Conservation (phyloP, 257 asterid genomes). For the Capsicum rhomboideum region DNA sequence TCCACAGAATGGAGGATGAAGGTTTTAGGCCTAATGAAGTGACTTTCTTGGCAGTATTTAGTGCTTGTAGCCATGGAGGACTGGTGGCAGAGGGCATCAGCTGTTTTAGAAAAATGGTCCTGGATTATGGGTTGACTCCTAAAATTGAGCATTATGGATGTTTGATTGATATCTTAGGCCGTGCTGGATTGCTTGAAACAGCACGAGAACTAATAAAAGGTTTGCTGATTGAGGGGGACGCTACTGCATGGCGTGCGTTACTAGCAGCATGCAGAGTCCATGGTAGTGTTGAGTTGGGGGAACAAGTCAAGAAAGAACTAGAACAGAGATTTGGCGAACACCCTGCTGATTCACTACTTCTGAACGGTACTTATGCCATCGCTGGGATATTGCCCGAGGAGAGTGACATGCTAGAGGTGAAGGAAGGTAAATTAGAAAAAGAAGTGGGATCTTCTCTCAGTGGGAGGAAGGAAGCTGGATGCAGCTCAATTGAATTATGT, state of each 20-base stretch:
- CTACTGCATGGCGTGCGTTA: constrained; percentile 55
- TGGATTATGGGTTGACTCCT: constrained; percentile 30
- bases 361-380: constrained; percentile 36
- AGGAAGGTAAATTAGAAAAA: constrained; percentile 5
- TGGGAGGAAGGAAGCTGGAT: constrained; percentile 45
- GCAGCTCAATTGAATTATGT: constrained; percentile 26
- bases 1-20: constrained; percentile 44
- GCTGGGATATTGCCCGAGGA: constrained; percentile 35
- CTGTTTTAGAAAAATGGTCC: constrained; percentile 43
- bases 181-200: constrained; percentile 50
- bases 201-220: constrained; percentile 36
- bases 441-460: constrained; percentile 5
- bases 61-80: constrained; percentile 64
- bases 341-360: constrained; percentile 37
- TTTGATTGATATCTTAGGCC: constrained; percentile 50
- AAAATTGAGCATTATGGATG: constrained; percentile 59
- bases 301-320: constrained; percentile 32
- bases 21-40: constrained; percentile 46
- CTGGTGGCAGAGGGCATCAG: constrained; percentile 37
- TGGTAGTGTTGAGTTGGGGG: constrained; percentile 43
- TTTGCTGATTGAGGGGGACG: constrained; percentile 41
- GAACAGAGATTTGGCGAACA: constrained; percentile 31
- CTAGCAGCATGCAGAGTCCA: constrained; percentile 58
- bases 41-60: constrained; percentile 52
- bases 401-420: constrained; percentile 9